These are phyloP conservation scores for Diaporthe sp. DNA, from an alignment of 2,329 filamentous ascomycete genomes.

Conservation along the genomic window DNA sequence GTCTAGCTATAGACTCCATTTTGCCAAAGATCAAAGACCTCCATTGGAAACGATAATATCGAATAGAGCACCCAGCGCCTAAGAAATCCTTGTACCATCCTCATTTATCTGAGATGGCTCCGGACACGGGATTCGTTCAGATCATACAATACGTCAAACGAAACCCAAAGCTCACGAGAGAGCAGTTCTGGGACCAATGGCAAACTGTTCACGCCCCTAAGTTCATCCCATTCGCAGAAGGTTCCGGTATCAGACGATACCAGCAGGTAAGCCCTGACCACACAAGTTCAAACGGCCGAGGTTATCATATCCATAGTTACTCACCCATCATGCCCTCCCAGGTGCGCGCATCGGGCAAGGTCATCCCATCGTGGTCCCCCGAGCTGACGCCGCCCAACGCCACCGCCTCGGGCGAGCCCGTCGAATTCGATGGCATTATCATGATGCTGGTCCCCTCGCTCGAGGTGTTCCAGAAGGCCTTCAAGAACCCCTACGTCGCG, in stretches of 20 bases:
- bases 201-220: slow-evolving; percentile 6
- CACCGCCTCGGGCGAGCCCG: neutral
- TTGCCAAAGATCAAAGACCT: too few species aligned
- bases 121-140: slow-evolving; percentile 20
- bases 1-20: neutral
- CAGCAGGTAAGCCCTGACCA: slow-evolving; percentile 29
- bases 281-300: neutral
- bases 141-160: slow-evolving; percentile 18
- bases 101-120: neutral
- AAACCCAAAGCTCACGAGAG: slow-evolving; percentile 4
- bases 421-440: slow-evolving; percentile 24
- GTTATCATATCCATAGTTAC: neutral
- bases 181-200: slow-evolving; percentile 30
- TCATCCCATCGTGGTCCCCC: neutral
- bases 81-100: neutral
- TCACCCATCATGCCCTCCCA: neutral
- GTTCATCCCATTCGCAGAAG: slow-evolving; percentile 19
- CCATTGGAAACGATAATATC: too few species aligned
- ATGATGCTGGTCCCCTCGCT: slow-evolving; percentile 1
- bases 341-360: slow-evolving; percentile 9
- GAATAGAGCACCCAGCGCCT: neutral
- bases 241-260: slow-evolving; percentile 12
- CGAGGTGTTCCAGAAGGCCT: slow-evolving; percentile 12
- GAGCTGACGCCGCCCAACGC: slow-evolving; percentile 14
- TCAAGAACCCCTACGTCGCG: slow-evolving; percentile 3